Evolutionary conservation across 1,139 yeast genomes (phyloP), one percentile per base, ranked within the genome.

Genomic region (Candida frijolesensis): DNA sequence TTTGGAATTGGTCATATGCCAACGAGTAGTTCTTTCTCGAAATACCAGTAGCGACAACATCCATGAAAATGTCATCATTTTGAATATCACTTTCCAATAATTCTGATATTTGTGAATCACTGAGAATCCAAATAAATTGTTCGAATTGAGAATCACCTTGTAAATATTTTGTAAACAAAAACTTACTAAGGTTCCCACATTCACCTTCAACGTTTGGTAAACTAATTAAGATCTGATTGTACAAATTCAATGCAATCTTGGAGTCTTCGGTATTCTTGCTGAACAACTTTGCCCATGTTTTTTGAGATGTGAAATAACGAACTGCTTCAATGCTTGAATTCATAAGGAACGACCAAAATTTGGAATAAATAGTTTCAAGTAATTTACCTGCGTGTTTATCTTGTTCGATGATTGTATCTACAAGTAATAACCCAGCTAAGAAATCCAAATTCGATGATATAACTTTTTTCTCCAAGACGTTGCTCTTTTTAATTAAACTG

Each of bases 401-500:
- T 0, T 57, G 40, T 12, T 41, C 29, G 2, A 72, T 49, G 5
- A 76, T 50, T 2, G 64, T 56, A 12, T 61, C 56, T 6, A 81
- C 51, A 54, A 82, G 71, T 43, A 64, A 63, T 1, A 82, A 51
- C 1, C 79, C 60, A 2, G 78, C 81, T 29, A 79, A 70, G 22
- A 78, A 67, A 58, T 84, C 89, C 44, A 79, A 57, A 41, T 75
- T 74, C 9, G 77, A 64, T 3, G 72, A 65, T 4, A 83, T 78
- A 19, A 73, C 60, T 49, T 74, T 71, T 22, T 58, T 58, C n/a
- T 54, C 60, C 3, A 61, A 41, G 2, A 33, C n/a, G n/a, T 37
- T 37, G 4, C 43, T 43, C 27, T 54, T 54, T 8, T 54, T 49
- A 22, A 53, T 48, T 19, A 73, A 50, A 30, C 59, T 55, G 2